Evolutionary conservation across 2,329 filamentous ascomycete genomes (phyloP), one percentile per base, ranked within the genome.

Genomic region (Diatrype stigma): DNA sequence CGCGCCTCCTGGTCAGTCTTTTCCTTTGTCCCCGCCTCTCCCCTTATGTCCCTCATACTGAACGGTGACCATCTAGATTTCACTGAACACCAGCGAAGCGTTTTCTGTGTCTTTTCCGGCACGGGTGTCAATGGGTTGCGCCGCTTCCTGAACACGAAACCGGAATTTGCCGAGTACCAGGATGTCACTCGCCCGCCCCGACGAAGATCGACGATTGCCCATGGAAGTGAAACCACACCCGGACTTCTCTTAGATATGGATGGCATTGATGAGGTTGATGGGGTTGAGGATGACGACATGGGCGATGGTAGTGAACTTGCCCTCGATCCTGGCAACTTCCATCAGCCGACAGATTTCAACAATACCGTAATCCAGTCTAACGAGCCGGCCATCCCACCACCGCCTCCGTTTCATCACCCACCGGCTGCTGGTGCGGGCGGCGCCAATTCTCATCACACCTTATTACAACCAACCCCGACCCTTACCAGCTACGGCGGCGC

Each of bases 91-190:
- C 94, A 99, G 68, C 85, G 94, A 56, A 87, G 93, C 48, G 90
- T 97, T 7, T 99, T 99, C 67, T 99, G 94, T 65, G 94, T 99
- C 49, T 99, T 99, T 69, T 96, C 92, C 2, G 93, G 94, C 6
- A 80, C 82, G 23, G 92, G 92, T 50, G 93, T 99, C 2, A 75
- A 76, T 40, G 81, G 82, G 38, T 81, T 99, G 23, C 86, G 93
- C 40, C 80, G 86, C 26, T 89, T 91, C 64, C 78, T 99, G 37
- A 95, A 91, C 58, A 73, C 68, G 0, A 71, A 74, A 11, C 66
- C 70, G 0, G 69, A 73, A 32, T 82, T 80, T 49, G 71, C 75
- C 38, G 70, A 73, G 42, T 63, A 60, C 38, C 62, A 56, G 12
- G 57, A 62, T 23, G 46, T 48, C 11, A 58, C 50, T 16, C 37